Evolutionary conservation across 208 protist genomes (phyloP), one percentile per base, ranked within the genome.

Genomic region (Leishmania lainsoni): DNA sequence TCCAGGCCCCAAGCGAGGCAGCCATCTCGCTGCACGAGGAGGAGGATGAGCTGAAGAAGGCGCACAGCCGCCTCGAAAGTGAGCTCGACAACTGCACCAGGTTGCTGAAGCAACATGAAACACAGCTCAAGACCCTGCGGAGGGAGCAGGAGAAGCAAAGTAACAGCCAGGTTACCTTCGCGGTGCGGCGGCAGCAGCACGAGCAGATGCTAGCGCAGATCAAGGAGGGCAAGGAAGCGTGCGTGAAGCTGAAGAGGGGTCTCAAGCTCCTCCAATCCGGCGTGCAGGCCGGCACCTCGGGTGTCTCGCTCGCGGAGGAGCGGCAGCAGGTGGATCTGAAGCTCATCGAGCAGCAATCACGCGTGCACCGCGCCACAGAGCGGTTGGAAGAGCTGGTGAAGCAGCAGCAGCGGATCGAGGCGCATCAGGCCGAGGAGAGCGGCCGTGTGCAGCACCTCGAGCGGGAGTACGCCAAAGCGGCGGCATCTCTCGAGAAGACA

Each of bases 241-340:
- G 96, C 32, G 81, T 89, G 10, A 88, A 93, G 48, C 83, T 97
- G n/a, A 91, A 92, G 82, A 84, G 87, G 32, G 85, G 88, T 6
- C 85, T 98, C 48, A 89, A 94, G 78, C 87, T 98, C 16, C 79
- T 94, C 35, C 85, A 91, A 54, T 92, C 92, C 32, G 95, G 95
- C 54, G 92, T 98, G 39, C 89, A 90, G 54, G 95, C 91, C 8
- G 93, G 92, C n/a, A 81, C 85, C 32, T 90, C 90, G 32, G 95
- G 95, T 51, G 75, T 96, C 70, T 96, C 93, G 0, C 84, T 98
- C 52, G 92, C 89, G 66, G 92, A 96, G 76, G 92, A 98, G 81
- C 86, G 89, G 22, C 86, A 83, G 39, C 76, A 91, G 72, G 83
- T 96, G 26, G 91, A 97, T 20, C 75, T 89, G 63, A 80, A 96